Base-by-base conservation (phyloP, 148 eudicot species). In the Camellia sinensis region DNA sequence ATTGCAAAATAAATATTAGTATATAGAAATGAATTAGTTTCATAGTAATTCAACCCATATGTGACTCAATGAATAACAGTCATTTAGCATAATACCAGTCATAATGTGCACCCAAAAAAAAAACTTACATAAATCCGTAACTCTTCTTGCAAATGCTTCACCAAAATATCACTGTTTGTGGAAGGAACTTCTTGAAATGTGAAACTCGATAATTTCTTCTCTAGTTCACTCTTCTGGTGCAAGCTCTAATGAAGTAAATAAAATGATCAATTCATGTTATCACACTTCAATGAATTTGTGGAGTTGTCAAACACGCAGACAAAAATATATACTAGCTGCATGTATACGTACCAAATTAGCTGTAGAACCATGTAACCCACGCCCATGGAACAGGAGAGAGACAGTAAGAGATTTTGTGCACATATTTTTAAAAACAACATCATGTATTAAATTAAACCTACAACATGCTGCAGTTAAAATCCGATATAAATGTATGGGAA, bases 101-200 rank as follows among this genome's bases (percentile, higher is more conserved):
- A 50, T 37, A 66, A 64, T 62, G n/a, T 11, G 54, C 21, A 9
- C 48, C 21, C 48, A 45, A 74, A 10, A 80, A 80, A 69, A 14
- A 45, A 18, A 88, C 99, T 90, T 89, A 96, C 99, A 83, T 87
- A 88, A 60, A 67, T 76, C 82, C 87, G 84, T 62, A 96, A 91
- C 90, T 96, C 98, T 82, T 94, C 98, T 75, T 89, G 95, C 91
- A 96, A 85, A 81, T 92, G 90, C 83, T 90, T 93, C 87, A 93
- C 89, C 92, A 96, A 84, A 72, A 92, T 74, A 75, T 65, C 83
- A 83, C 72, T 80, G 52, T 85, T 90, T 77, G 88, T 80, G 56
- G 92, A 85, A 48, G 90, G 59, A 80, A 82, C 54, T 76, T 82
- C 87, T 80, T 85, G 89, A 76, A 79, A 85, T 71, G 83, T 75